Base-by-base conservation (phyloP, 2,329 filamentous ascomycete genomes). In the Passalora sequoiae region DNA sequence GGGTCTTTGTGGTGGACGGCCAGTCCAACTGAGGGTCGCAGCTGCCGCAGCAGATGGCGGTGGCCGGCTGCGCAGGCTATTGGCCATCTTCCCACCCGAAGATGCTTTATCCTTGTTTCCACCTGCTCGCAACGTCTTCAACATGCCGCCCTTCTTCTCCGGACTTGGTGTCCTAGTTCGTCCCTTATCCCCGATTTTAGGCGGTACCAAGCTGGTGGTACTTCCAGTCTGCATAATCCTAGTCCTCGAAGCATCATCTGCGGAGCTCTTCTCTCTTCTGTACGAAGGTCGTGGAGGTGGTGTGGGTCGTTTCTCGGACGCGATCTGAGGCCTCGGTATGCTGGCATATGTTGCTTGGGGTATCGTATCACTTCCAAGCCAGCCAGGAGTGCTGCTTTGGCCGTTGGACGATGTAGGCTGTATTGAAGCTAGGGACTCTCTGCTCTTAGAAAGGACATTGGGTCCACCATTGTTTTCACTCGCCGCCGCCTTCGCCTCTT, bases 361-460 rank as follows among this genome's bases (percentile, higher is more conserved):
- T 50, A 95, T 83, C 1, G 86, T 92, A 9, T 87, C 86, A 51
- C 83, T 76, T 29, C 86, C 89, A 57, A 94, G 84, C 73, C 80
- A 89, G 3, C 78, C 81, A 8, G 66, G 20, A 37, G 50, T 32
- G 6, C 25, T 38, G 31, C 24, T 43, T 27, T 43, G 43, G 27
- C 44, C 41, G 38, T 40, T 43, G 35, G 32, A 43, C 22, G 38
- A 33, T 32, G 38, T 30, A 22, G 29, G 43, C 44, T 33, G 44
- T 17, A 46, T 39, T 9, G 52, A 48, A 36, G 42, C 40, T 31
- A 57, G 41, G 22, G 50, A 57, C 37, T 60, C 59, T 30, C 44
- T 50, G 46, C 52, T 56, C 36, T 50, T 55, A 40, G 52, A 50
- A 47, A 48, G 46, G 16, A 37, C 44, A 13, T 38, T 46, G 43